Conservation (phyloP, 441 rosid species). For the Populus hybrid region DNA sequence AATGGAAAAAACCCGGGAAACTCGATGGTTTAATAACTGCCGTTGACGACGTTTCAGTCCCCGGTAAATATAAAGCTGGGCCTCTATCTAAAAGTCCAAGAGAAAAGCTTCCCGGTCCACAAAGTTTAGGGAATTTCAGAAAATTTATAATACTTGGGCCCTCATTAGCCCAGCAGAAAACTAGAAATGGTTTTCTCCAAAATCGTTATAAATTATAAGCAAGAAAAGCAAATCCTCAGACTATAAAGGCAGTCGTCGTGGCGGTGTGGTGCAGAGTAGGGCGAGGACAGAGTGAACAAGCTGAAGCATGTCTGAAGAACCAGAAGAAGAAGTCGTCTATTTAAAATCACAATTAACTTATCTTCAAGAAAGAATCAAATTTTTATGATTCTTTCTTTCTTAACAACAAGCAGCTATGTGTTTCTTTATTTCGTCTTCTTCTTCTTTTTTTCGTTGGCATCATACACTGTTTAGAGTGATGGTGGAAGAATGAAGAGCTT, state of each 20-base stretch:
- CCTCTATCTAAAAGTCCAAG: neutral
- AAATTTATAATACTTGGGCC: neutral
- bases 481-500: constrained; percentile 6
- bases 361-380: constrained; percentile 57
- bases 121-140: neutral
- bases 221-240: too few species aligned
- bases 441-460: neutral
- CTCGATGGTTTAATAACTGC: constrained; percentile 20
- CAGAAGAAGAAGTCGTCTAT: neutral
- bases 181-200: too few species aligned
- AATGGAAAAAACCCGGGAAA: constrained; percentile 30
- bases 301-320: constrained; percentile 7
- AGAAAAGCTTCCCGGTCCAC: neutral
- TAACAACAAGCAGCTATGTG: neutral
- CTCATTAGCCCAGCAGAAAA: neutral
- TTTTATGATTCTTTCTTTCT: constrained; percentile 9
- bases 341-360: constrained; percentile 40
- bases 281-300: neutral
- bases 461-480: neutral
- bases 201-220: too few species aligned
- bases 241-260: neutral
- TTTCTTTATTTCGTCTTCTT: neutral
- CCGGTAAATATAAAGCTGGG: neutral
- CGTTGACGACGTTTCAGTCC: neutral
- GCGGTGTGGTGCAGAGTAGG: neutral